These are phyloP conservation scores for Aspergillus hancockii DNA, from an alignment of 495 filamentous ascomycete species.

Conservation along the genomic window DNA sequence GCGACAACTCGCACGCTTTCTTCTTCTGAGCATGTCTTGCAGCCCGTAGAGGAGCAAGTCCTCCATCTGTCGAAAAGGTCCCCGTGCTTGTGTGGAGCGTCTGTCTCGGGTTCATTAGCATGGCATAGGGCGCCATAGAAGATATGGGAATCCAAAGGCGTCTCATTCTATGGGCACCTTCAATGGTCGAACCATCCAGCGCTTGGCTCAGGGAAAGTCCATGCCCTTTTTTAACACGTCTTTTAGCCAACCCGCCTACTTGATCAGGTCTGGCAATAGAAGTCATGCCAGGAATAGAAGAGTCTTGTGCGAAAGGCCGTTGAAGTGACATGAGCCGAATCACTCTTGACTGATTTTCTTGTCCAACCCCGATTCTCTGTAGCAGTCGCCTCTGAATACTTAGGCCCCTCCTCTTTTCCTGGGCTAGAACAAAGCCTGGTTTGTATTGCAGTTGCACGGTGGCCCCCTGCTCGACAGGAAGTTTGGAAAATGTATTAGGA, in stretches of 20 bases:
- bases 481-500: conserved; percentile 3
- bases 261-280: conserved; percentile 29
- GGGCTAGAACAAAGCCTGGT: conserved; percentile 31
- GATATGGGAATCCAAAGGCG: conserved; percentile 25
- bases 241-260: conserved; percentile 5
- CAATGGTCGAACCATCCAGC: not conserved
- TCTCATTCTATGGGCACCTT: conserved; percentile 17
- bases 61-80: conserved; percentile 45
- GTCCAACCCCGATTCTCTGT: conserved; percentile 24
- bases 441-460: conserved; percentile 44
- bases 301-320: conserved; percentile 17
- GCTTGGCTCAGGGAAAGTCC: not conserved
- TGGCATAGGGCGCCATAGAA: conserved; percentile 33
- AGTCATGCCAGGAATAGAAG: conserved; percentile 20
- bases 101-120: conserved; percentile 50
- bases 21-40: conserved; percentile 1
- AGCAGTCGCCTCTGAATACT: conserved; percentile 31
- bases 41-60: conserved; percentile 17
- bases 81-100: conserved; percentile 41
- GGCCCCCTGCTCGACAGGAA: conserved; percentile 35
- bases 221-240: not conserved
- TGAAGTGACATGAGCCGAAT: conserved; percentile 38
- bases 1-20: not conserved
- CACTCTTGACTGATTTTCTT: conserved; percentile 14
- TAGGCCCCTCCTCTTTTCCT: conserved; percentile 33